Evolutionary conservation across 2,329 filamentous ascomycete species (phyloP), one percentile per base, ranked within the genome.

Genomic region (Hypomyces perniciosus): DNA sequence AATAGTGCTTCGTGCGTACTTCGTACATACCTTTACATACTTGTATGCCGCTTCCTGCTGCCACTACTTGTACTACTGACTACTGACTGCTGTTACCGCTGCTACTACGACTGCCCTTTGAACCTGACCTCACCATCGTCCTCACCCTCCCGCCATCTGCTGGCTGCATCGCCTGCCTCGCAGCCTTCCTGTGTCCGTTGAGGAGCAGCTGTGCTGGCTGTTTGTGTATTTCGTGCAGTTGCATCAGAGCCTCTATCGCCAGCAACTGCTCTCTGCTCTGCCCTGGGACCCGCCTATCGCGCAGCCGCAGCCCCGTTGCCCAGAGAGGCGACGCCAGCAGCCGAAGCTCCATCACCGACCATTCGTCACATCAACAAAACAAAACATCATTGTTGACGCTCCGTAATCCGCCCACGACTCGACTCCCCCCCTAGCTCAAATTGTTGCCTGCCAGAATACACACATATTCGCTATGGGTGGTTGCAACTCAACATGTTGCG

Each of bases 401-500:
- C 33, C 13, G 29, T 7, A 28, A 41, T 34, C 42, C 46, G 37
- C 20, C 48, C 20, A 34, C 33, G 20, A 12, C 34, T 28, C 45
- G 13, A n/a, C 30, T 45, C 45, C 45, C 10, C 38, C 49, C 40
- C 38, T 8, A 37, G 42, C 20, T 37, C 31, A 26, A 43, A 46
- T 35, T 41, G 44, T 35, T 33, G 50, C 37, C 30, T 33, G 50
- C 37, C 30, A 34, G 39, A 31, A 39, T 35, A 38, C 37, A 37
- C 45, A 48, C 20, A 44, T 57, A 54, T 48, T 52, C 60, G 63
- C 72, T 69, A 85, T 85, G 82, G 81, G 75, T 71, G 79, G 78
- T 70, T 76, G 75, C 68, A 81, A 78, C 57, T 81, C 78, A 59
- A 60, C 67, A 47, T 84, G 81, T 72, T 84, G 80, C 68, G 78